phyloP scores from a whole-genome alignment of 2,329 filamentous ascomycete species.

The Fusarium lateritium region DNA sequence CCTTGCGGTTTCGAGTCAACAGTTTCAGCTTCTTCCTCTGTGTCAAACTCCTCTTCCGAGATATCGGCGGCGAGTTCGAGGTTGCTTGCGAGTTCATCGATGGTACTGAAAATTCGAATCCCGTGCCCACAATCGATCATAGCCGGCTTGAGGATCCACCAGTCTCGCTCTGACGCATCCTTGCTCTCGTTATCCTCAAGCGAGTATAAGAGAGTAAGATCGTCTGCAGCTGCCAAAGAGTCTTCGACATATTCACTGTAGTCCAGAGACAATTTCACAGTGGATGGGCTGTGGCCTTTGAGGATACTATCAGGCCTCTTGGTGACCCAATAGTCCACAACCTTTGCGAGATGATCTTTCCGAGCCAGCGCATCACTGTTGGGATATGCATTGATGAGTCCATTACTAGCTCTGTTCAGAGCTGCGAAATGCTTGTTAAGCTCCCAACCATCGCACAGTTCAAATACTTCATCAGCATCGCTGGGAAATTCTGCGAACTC shows the following conservation, averaged over 20 bases:
- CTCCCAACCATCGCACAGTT: constrained; percentile 55
- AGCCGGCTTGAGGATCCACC: constrained; percentile 60
- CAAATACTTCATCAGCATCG: constrained; percentile 46
- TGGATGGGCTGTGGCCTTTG: constrained; percentile 51
- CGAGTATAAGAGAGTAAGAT: constrained; percentile 53
- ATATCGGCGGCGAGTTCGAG: constrained; percentile 56
- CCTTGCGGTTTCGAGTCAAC: not conserved
- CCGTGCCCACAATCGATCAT: constrained; percentile 58
- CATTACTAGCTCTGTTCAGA: constrained; percentile 49
- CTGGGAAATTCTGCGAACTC: constrained; percentile 49
- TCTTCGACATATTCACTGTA: constrained; percentile 59
- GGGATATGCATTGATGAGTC: constrained; percentile 57
- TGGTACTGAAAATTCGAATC: constrained; percentile 57
- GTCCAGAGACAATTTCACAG: constrained; percentile 55
- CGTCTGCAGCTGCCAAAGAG: constrained; percentile 55
- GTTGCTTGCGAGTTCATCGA: constrained; percentile 54
- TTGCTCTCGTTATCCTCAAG: constrained; percentile 54
- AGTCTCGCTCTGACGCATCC: constrained; percentile 50
- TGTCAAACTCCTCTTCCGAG: constrained; percentile 49
- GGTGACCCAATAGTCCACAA: constrained; percentile 56
- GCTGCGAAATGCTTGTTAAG: constrained; percentile 54
- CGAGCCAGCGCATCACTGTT: constrained; percentile 57
- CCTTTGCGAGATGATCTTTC: constrained; percentile 55
- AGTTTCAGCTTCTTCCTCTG: not conserved
- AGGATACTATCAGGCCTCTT: constrained; percentile 55